phyloP scores from a whole-genome alignment of 805 yeast species.

The Cyberlindnera euphorbiiphila region DNA sequence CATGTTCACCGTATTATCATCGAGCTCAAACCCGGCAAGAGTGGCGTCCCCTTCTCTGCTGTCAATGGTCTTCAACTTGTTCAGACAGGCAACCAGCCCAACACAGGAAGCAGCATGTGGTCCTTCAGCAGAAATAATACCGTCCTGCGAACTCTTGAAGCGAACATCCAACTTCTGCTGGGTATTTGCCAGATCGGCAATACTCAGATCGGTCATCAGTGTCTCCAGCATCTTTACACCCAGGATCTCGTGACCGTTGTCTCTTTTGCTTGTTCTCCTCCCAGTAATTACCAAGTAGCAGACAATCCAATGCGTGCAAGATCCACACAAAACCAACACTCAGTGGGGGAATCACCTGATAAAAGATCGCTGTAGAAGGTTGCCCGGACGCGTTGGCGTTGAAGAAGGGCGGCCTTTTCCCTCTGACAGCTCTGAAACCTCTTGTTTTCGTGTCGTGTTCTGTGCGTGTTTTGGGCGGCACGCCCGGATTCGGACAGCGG shows the following conservation, averaged over 20 bases:
- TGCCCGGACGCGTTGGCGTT: background rate
- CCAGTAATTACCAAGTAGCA: no score
- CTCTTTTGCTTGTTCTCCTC: no score
- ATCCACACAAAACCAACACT: no score
- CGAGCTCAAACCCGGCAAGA: no score
- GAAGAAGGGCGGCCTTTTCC: background rate
- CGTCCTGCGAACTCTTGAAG: background rate
- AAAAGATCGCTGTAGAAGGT: no score
- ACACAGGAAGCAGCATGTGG: background rate
- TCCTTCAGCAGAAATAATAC: background rate
- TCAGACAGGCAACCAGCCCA: constrained; percentile 10
- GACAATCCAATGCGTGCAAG: no score
- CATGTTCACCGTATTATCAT: no score
- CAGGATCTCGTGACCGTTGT: no score
- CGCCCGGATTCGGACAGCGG: no score
- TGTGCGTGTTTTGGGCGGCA: no score
- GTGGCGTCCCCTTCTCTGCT: background rate
- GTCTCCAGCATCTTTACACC: constrained; percentile 6
- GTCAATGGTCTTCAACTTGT: constrained; percentile 10
- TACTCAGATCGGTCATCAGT: constrained; percentile 4
- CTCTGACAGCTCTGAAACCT: constrained; percentile 12
- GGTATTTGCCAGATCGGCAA: background rate
- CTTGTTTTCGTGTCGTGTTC: background rate
- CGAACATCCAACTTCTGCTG: background rate
- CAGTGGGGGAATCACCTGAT: no score